These are phyloP conservation scores for Aspergillus hancockii DNA, from an alignment of 495 filamentous ascomycete species.

Conservation along the genomic window DNA sequence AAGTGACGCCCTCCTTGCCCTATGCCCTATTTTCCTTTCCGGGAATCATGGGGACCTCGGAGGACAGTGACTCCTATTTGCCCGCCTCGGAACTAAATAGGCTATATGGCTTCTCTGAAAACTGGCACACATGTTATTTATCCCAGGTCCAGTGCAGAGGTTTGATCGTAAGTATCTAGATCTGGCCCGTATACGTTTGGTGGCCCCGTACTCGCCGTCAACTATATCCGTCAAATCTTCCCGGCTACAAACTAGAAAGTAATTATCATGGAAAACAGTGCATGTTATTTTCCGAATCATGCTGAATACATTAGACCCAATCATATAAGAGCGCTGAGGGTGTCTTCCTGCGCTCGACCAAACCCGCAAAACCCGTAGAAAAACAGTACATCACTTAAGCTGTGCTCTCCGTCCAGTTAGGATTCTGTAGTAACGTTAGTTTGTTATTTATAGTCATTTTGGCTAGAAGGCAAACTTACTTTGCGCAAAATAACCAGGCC, in stretches of 20 bases:
- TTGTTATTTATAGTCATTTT: constrained; percentile 18
- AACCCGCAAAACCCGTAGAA: constrained; percentile 21
- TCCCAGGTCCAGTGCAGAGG: neutral
- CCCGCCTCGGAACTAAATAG: neutral
- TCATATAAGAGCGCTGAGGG: constrained; percentile 26
- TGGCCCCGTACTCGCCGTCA: neutral
- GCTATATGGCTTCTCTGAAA: neutral
- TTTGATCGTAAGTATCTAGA: neutral
- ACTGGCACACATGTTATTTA: no score
- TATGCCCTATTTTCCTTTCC: constrained; percentile 46
- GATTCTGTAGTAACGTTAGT: constrained; percentile 44
- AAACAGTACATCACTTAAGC: constrained; percentile 33
- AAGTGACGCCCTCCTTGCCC: constrained; percentile 40
- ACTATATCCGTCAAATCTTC: neutral
- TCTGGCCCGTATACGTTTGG: neutral
- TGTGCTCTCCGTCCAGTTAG: constrained; percentile 48
- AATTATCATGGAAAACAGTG: constrained; percentile 22
- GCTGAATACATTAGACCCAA: constrained; percentile 46
- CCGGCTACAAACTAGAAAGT: constrained; percentile 14
- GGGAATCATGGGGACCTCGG: constrained; percentile 12
- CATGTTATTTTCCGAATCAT: constrained; percentile 40
- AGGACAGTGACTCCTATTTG: neutral
- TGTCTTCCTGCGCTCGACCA: constrained; percentile 19
- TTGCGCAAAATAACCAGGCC: constrained; percentile 95
- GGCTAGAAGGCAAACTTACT: constrained; percentile 53